Percentiles rank a stretch among this genome's conserved stretches.
phyloP scores from a whole-genome alignment of 2,329 filamentous ascomycete genomes.

The Rasamsonia emersonii region DNA sequence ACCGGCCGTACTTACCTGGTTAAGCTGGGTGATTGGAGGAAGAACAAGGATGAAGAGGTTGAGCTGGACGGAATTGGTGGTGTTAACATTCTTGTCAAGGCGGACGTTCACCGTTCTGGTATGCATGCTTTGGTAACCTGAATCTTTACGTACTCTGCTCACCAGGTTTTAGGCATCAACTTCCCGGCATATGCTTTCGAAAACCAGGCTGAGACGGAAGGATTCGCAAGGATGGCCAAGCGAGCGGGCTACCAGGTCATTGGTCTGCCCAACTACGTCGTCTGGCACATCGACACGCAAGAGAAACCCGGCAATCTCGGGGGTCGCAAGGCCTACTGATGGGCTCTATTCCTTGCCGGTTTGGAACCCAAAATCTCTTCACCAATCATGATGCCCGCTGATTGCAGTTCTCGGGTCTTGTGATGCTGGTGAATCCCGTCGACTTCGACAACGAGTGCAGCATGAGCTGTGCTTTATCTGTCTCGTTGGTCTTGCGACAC shows the following conservation, averaged over 20 bases:
- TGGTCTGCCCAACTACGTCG: slow-evolving; percentile 92
- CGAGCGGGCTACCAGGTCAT: slow-evolving; percentile 86
- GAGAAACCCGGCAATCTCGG: slow-evolving; percentile 76
- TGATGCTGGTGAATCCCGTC: slow-evolving; percentile 3
- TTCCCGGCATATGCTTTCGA: slow-evolving; percentile 96
- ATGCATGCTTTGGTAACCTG: slow-evolving; percentile 22
- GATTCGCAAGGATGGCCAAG: slow-evolving; percentile 98
- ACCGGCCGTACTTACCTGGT: slow-evolving; percentile 89
- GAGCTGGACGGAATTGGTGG: slow-evolving; percentile 92
- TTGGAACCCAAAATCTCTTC: too few species aligned
- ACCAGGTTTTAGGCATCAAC: slow-evolving; percentile 65
- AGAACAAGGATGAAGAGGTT: slow-evolving; percentile 86
- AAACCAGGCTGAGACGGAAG: slow-evolving; percentile 97
- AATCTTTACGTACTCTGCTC: slow-evolving; percentile 10
- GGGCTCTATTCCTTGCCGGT: neutral
- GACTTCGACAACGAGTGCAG: slow-evolving; percentile 2
- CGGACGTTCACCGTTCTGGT: slow-evolving; percentile 93
- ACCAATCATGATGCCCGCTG: neutral
- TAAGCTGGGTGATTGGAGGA: slow-evolving; percentile 80
- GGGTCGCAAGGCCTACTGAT: slow-evolving; percentile 30
- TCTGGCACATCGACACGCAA: slow-evolving; percentile 96
- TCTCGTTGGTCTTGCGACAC: too few species aligned
- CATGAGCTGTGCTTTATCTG: slow-evolving; percentile 2
- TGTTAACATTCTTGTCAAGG: slow-evolving; percentile 96
- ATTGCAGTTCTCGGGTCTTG: slow-evolving; percentile 7